Evolutionary conservation across 495 filamentous ascomycete species (phyloP).

Genomic region (Tetracladium setigerum): DNA sequence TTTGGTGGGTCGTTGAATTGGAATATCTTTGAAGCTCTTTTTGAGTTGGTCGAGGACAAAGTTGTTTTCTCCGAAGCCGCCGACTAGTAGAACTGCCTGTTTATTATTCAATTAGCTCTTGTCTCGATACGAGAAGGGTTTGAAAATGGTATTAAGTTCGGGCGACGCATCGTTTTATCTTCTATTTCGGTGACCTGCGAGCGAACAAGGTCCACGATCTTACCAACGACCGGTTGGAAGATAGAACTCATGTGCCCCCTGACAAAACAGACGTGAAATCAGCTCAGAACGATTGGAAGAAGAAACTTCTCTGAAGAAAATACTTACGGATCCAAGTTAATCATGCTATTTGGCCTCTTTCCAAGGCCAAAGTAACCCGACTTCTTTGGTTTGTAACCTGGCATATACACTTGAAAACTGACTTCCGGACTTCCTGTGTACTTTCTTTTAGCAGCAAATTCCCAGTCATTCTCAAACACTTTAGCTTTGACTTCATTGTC

Average conservation of each 20-base stretch:
- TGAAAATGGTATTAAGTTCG: neutral
- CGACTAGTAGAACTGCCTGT: slow-evolving; percentile 7
- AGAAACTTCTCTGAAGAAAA: too few species aligned
- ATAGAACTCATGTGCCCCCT: slow-evolving; percentile 2
- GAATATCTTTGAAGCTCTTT: neutral
- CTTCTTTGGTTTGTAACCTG: too few species aligned
- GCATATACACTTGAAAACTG: slow-evolving; percentile 1
- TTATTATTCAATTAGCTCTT: too few species aligned
- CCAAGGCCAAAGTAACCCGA: too few species aligned
- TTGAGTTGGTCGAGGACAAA: neutral
- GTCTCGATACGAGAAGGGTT: too few species aligned
- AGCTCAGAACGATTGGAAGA: too few species aligned
- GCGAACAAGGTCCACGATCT: neutral
- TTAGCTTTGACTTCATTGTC: neutral
- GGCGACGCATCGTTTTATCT: neutral
- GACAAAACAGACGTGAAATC: neutral
- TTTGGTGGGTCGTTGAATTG: neutral
- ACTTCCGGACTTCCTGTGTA: neutral
- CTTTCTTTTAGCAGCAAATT: neutral
- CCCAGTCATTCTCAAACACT: slow-evolving; percentile 5
- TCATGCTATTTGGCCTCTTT: neutral
- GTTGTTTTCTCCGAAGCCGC: slow-evolving; percentile 6
- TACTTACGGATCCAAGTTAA: too few species aligned
- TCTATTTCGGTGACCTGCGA: neutral
- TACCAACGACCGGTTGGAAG: neutral